A percentile compares a stretch with the other conserved stretches of the same genome.
These are phyloP conservation scores for Agaricus sinodeliciosus DNA, from an alignment of 768 basidiomycete species.

Conservation along the genomic window DNA sequence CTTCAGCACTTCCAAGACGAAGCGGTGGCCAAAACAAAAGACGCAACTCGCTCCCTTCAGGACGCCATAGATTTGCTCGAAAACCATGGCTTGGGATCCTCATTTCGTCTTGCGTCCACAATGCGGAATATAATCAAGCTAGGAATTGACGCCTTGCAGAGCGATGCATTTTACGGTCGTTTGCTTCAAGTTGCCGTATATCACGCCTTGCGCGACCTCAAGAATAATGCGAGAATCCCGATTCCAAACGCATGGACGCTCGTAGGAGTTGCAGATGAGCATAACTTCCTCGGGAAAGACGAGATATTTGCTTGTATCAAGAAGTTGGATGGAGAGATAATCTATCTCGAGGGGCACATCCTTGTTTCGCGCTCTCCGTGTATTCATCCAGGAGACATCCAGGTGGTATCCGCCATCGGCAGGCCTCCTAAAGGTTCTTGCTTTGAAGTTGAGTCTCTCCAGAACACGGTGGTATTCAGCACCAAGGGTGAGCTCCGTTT, in stretches of 20 bases:
- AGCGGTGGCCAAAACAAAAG: slow-evolving; percentile 39
- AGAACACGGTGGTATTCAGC: slow-evolving; percentile 61
- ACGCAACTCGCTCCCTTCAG: slow-evolving; percentile 33
- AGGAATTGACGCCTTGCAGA: slow-evolving; percentile 25
- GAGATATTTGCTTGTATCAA: slow-evolving; percentile 59
- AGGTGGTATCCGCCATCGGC: slow-evolving; percentile 51
- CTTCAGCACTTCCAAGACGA: slow-evolving; percentile 47
- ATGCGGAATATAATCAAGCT: slow-evolving; percentile 43
- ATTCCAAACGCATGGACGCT: slow-evolving; percentile 55
- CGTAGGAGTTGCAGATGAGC: slow-evolving; percentile 65
- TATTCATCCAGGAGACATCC: slow-evolving; percentile 63
- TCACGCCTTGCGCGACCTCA: slow-evolving; percentile 56
- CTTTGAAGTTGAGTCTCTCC: slow-evolving; percentile 40
- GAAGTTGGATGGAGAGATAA: slow-evolving; percentile 25
- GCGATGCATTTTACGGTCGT: slow-evolving; percentile 41
- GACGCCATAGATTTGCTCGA: slow-evolving; percentile 44
- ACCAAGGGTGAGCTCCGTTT: slow-evolving; percentile 34
- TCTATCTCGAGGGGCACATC: slow-evolving; percentile 46
- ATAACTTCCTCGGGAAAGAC: slow-evolving; percentile 39
- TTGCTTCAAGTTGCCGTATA: slow-evolving; percentile 47
- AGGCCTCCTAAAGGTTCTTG: slow-evolving; percentile 44
- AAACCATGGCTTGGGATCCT: slow-evolving; percentile 45
- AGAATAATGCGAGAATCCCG: slow-evolving; percentile 59
- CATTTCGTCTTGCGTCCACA: slow-evolving; percentile 47
- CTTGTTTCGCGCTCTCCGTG: slow-evolving; percentile 58